Conservation (phyloP, 169 alveolate species). For the Cryptosporidium tyzzeri region DNA sequence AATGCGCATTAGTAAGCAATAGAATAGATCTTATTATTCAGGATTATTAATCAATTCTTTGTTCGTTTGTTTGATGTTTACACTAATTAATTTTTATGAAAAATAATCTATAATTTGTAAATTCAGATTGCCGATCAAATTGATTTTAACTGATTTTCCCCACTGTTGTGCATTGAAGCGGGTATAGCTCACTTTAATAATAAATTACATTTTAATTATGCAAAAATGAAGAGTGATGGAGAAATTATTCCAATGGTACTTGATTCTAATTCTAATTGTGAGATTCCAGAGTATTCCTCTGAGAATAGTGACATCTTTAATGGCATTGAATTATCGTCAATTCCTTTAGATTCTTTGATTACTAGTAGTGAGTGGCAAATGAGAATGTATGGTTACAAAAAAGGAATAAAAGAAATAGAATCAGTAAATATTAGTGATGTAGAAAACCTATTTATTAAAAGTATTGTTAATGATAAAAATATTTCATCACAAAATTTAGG, state of each 20-base stretch:
- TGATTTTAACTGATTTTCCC: not conserved
- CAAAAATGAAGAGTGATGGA: constrained; percentile 4
- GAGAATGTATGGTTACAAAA: constrained; percentile 65
- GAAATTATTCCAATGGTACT: not conserved
- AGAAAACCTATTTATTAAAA: not conserved
- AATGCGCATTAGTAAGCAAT: not conserved
- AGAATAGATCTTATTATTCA: not conserved
- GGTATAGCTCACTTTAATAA: not conserved
- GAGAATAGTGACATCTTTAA: not conserved
- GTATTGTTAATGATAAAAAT: constrained; percentile 52
- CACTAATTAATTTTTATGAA: too few species aligned
- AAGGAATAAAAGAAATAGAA: constrained; percentile 41
- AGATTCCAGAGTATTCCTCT: not conserved
- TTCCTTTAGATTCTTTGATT: constrained; percentile 18
- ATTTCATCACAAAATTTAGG: constrained; percentile 45
- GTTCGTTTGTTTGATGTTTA: too few species aligned
- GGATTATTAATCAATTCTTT: not conserved
- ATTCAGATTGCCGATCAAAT: not conserved
- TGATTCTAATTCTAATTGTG: not conserved
- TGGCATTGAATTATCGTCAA: constrained; percentile 19
- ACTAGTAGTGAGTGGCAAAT: constrained; percentile 70
- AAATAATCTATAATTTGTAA: not conserved
- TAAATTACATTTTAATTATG: not conserved
- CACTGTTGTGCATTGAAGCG: constrained; percentile 34
- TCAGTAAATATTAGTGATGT: not conserved